Base-by-base conservation (phyloP, 208 protist species). In the Acanthamoeba royreba region DNA sequence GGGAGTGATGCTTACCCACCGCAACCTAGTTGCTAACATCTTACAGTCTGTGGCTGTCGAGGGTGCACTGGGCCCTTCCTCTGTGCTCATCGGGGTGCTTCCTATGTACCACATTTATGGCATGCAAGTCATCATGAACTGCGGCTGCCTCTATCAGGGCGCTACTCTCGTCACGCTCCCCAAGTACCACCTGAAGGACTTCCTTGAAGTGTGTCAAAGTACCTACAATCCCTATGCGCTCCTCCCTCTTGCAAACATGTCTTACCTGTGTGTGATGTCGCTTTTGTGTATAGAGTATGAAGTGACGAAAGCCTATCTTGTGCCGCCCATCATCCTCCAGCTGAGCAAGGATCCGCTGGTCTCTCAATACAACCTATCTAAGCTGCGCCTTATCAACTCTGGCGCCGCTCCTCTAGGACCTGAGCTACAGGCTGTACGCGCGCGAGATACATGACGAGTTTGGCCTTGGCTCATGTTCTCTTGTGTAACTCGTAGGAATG, bases 1-100 rank as follows among this genome's bases (percentile, higher is more conserved):
- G 95, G 98, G 98, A 22, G 98, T 99, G n/a, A 97, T 98, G 96
- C 96, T 99, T 38, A 98, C 97, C 11, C 98, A 99, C 96, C 94
- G 94, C 83, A 99, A 98, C 94, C 86, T 99, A 11, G 96, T 98
- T 0, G 96, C 98, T 19, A 98, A 98, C 89, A 91, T 97, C 3
- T 91, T 97, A 38, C 97, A 98, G 94, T 53, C n/a, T 28, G 88
- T 97, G 25, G 93, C 95, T 4, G 94, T 94, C 49, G 72, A 93
- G 13, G 95, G 93, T 17, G 40, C 95, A 58, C 91, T 96, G 63
- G 49, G 8, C 31, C 19, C 38, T 15, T 46, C 38, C 3, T 66
- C 81, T 8, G 95, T 96, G 94, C 42, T 95, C 25, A 55, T 93
- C 45, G 96, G 97, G 25, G 31, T 46, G 22, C 61, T 42, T n/a